Conservation (phyloP, 106 monocot species). For the Gastrodia elata region DNA sequence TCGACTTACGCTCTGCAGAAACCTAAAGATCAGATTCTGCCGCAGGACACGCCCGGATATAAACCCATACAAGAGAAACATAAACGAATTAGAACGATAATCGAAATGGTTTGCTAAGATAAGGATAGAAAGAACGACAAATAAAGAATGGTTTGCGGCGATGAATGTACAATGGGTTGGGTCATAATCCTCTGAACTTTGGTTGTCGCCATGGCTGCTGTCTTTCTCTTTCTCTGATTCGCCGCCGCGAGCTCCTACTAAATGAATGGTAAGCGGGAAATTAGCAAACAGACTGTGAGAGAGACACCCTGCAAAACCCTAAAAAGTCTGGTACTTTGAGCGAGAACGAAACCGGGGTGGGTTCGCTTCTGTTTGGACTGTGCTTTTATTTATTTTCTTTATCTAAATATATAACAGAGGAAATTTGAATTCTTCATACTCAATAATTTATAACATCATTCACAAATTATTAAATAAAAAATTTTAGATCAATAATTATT, state of each 20-base stretch:
- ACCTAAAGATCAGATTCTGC: constrained; percentile 97
- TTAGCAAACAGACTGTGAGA: too few relatives aligned
- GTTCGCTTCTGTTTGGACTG: too few relatives aligned
- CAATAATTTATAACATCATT: too few relatives aligned
- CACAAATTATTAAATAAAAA: too few relatives aligned
- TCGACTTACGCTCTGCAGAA: constrained; percentile 80
- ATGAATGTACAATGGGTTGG: constrained; percentile 12
- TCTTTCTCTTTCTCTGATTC: not conserved
- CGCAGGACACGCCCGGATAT: not conserved
- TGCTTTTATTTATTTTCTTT: too few relatives aligned
- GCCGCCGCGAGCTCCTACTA: not conserved
- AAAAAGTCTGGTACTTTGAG: too few relatives aligned
- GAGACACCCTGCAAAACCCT: too few relatives aligned
- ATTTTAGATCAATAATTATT: too few relatives aligned
- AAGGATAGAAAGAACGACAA: not conserved
- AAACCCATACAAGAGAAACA: not conserved
- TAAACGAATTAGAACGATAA: not conserved
- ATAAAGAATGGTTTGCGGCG: not conserved
- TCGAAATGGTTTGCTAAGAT: not conserved
- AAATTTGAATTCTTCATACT: too few relatives aligned
- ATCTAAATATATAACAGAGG: too few relatives aligned
- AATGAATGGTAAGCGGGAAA: too few relatives aligned
- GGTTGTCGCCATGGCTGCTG: constrained; percentile 18
- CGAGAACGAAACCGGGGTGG: too few relatives aligned
- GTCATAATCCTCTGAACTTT: constrained; percentile 23